These are phyloP conservation scores for Chlamydomonas incerta DNA, from an alignment of 139 green algal genomes.

Conservation along the genomic window DNA sequence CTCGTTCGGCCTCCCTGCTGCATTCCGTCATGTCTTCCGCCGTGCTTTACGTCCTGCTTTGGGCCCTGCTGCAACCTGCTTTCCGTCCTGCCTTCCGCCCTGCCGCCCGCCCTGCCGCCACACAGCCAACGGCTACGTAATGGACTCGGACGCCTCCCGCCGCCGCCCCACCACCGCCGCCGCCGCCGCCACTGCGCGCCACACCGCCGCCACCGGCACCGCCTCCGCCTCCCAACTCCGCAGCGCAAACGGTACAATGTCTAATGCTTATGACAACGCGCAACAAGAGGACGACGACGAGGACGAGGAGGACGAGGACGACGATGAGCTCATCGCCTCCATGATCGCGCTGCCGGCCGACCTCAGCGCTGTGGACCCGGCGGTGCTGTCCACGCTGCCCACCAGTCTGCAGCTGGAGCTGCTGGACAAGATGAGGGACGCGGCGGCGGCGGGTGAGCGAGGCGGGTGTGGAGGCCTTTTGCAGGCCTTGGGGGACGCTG, in stretches of 20 bases:
- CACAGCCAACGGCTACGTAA: slow-evolving; percentile 15
- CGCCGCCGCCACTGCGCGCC: too few relatives aligned
- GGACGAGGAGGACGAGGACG: slow-evolving; percentile 46
- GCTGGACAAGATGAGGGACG: slow-evolving; percentile 81
- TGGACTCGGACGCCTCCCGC: too few relatives aligned
- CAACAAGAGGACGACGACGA: slow-evolving; percentile 29
- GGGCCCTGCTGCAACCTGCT: too few relatives aligned
- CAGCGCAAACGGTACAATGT: too few relatives aligned
- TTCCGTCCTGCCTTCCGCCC: too few relatives aligned
- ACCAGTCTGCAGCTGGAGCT: slow-evolving; percentile 91
- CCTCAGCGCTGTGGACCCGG: slow-evolving; percentile 69
- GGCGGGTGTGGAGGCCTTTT: not conserved
- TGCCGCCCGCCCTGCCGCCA: too few relatives aligned
- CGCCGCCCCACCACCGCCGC: too few relatives aligned
- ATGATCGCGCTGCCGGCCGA: slow-evolving; percentile 56
- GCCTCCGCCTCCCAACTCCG: not conserved
- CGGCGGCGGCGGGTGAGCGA: slow-evolving; percentile 57
- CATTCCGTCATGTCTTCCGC: too few relatives aligned
- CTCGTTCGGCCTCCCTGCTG: too few relatives aligned
- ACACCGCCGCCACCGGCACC: not conserved
- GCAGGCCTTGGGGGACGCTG: too few relatives aligned
- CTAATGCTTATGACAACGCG: too few relatives aligned
- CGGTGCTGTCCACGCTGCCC: slow-evolving; percentile 85
- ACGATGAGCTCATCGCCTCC: slow-evolving; percentile 38
- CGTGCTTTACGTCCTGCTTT: too few relatives aligned